Conservation (phyloP, 176 grass and related monocot genomes). For the Panicum miliaceum region DNA sequence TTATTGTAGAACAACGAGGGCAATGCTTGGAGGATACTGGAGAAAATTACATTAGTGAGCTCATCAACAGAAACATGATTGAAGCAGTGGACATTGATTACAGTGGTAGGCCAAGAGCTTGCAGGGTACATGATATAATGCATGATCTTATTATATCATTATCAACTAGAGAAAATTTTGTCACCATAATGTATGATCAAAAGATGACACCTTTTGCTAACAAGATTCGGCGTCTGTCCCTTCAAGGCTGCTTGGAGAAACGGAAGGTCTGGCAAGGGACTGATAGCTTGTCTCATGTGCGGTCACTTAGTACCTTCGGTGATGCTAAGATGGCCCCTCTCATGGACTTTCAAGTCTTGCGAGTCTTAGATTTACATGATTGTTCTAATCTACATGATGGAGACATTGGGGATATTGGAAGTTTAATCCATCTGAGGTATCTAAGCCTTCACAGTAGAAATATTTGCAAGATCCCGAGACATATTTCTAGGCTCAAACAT, state of each 20-base stretch:
- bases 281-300: too few relatives aligned
- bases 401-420: constrained; percentile 15
- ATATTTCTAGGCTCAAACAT: constrained; percentile 10
- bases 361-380: constrained; percentile 7
- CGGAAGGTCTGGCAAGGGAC: background rate
- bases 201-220: background rate
- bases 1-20: background rate
- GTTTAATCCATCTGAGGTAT: constrained; percentile 33
- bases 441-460: background rate
- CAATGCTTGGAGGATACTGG: background rate
- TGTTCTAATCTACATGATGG: background rate
- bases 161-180: constrained; percentile 33
- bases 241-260: background rate
- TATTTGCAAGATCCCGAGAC: constrained; percentile 5
- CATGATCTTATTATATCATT: constrained; percentile 21
- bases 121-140: constrained; percentile 37
- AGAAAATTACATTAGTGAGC: constrained; percentile 28
- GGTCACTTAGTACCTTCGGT: background rate
- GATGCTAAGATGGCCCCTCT: background rate
- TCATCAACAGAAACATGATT: constrained; percentile 35
- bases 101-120: background rate
- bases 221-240: background rate
- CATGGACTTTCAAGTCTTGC: background rate
- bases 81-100: background rate
- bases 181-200: background rate